phyloP scores from a whole-genome alignment of 805 yeast genomes.

The Candida alai region DNA sequence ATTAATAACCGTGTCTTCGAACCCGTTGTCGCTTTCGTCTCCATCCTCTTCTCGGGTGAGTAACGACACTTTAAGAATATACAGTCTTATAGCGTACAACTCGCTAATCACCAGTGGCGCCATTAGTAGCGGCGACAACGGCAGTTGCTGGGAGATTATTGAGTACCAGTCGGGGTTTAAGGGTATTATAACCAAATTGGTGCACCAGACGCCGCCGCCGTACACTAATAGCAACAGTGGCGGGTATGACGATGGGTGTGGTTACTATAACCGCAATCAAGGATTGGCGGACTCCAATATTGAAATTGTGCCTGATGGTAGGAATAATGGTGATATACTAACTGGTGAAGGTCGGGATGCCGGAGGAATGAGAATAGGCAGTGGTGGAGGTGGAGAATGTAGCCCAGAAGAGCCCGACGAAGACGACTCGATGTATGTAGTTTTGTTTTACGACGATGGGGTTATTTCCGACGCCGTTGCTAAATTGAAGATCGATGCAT shows the following conservation, averaged over 20 bases:
- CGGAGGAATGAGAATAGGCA: background rate
- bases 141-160: slow-evolving; percentile 32
- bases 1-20: slow-evolving; percentile 28
- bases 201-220: no score
- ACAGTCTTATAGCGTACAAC: slow-evolving; percentile 33
- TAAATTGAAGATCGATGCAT: slow-evolving; percentile 31
- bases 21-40: slow-evolving; percentile 10
- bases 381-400: background rate
- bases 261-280: background rate
- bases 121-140: no score
- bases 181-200: background rate
- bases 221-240: no score
- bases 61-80: slow-evolving; percentile 30
- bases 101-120: slow-evolving; percentile 2
- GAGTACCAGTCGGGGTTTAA: slow-evolving; percentile 27
- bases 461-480: slow-evolving; percentile 29
- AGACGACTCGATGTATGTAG: slow-evolving; percentile 18
- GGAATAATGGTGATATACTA: slow-evolving; percentile 1
- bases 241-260: slow-evolving; percentile 4
- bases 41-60: no score
- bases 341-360: slow-evolving; percentile 6
- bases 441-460: slow-evolving; percentile 26
- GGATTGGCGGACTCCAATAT: slow-evolving; percentile 2
- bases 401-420: no score
- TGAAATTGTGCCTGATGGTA: slow-evolving; percentile 6